A percentile compares a stretch with the other conserved stretches of the same genome.
These are phyloP conservation scores for Myriangium duriaei DNA, from an alignment of 2,329 filamentous ascomycete genomes.

Conservation along the genomic window DNA sequence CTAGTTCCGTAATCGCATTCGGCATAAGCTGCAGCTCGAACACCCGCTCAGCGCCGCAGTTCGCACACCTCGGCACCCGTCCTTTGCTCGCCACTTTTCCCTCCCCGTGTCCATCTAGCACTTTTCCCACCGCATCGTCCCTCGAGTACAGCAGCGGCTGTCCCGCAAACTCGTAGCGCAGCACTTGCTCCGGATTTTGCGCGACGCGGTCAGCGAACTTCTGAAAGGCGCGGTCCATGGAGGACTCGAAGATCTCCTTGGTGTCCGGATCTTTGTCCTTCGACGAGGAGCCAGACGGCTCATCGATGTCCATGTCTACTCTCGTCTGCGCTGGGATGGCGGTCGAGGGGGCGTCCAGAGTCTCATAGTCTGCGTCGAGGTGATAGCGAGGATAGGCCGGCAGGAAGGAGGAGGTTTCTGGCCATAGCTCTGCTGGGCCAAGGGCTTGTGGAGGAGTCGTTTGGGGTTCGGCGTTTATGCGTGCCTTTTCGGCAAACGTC, in stretches of 20 bases:
- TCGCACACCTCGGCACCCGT: constrained; percentile 59
- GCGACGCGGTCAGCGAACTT: constrained; percentile 38
- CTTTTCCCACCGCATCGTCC: constrained; percentile 58
- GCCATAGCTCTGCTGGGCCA: constrained; percentile 56
- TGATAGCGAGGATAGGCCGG: constrained; percentile 63
- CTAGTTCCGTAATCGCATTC: constrained; percentile 77
- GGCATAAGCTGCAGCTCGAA: constrained; percentile 93
- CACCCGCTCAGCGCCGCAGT: constrained; percentile 60
- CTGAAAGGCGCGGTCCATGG: constrained; percentile 39
- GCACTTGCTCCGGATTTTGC: constrained; percentile 38
- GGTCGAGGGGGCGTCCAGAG: constrained; percentile 50
- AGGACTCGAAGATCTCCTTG: constrained; percentile 37
- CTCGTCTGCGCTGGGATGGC: constrained; percentile 37
- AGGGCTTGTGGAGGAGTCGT: constrained; percentile 13
- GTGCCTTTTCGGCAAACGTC: constrained; percentile 61
- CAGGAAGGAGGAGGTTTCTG: constrained; percentile 50
- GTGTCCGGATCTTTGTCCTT: constrained; percentile 29
- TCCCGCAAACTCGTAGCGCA: constrained; percentile 38
- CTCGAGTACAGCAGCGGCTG: constrained; percentile 63
- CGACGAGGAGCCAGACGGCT: constrained; percentile 17
- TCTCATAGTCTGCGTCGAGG: constrained; percentile 84
- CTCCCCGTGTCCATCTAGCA: constrained; percentile 34
- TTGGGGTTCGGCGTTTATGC: constrained; percentile 33
- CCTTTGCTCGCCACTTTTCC: constrained; percentile 17
- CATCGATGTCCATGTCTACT: constrained; percentile 25